Conservation (phyloP, 75 land plant genomes). For the Chamaecyparis obtusa region DNA sequence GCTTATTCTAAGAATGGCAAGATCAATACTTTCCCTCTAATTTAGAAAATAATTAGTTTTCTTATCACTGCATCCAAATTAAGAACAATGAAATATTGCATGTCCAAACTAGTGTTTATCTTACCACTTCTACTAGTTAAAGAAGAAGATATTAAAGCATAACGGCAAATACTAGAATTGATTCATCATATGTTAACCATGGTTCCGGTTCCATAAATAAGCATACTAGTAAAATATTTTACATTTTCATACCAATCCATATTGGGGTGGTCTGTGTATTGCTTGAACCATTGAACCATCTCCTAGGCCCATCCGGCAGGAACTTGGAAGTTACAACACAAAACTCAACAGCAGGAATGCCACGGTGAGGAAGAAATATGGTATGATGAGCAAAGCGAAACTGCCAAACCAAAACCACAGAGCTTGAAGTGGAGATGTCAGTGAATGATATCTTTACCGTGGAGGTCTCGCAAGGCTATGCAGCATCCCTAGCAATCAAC, state of each 20-base stretch:
- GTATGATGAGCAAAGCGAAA: slow-evolving; percentile 56
- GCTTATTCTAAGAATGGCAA: too few species aligned
- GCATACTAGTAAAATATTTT: neutral
- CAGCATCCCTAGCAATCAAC: slow-evolving; percentile 73
- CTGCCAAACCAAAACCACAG: too few species aligned
- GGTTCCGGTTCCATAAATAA: neutral
- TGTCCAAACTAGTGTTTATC: neutral
- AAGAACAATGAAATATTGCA: too few species aligned
- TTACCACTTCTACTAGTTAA: too few species aligned
- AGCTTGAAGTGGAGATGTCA: slow-evolving; percentile 78
- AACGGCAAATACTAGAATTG: too few species aligned
- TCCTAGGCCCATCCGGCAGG: slow-evolving; percentile 99
- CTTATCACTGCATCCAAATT: too few species aligned
- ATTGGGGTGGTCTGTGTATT: slow-evolving; percentile 52
- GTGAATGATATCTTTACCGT: slow-evolving; percentile 89
- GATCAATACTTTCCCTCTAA: too few species aligned
- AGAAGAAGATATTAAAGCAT: too few species aligned
- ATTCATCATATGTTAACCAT: too few species aligned
- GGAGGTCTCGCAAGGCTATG: slow-evolving; percentile 65
- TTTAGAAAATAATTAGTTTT: too few species aligned
- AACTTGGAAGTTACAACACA: slow-evolving; percentile 97
- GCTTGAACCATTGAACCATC: slow-evolving; percentile 70
- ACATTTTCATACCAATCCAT: slow-evolving; percentile 70
- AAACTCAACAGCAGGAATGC: slow-evolving; percentile 66
- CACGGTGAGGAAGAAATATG: slow-evolving; percentile 86